Evolutionary conservation across 345 rosid genomes (phyloP), one percentile per base, ranked within the genome.

Genomic region (Lumnitzera racemosa): DNA sequence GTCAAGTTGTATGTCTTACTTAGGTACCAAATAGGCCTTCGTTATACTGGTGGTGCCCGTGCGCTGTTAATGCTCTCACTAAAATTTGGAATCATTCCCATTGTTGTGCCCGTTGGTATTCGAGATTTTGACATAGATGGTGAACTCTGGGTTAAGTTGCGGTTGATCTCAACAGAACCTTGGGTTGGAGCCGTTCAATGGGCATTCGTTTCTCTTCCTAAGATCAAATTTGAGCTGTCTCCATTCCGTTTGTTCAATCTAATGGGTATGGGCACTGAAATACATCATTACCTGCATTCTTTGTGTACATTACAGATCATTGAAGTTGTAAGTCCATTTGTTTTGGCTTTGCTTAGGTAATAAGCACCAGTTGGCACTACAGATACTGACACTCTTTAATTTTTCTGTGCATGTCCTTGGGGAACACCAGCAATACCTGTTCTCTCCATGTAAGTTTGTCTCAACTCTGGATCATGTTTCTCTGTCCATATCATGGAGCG

Each of bases 171-270:
- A 0, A 75, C 89, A 8, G 92, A 71, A 46, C 99, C 99, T 65
- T 94, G 95, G 83, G 90, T 94, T 54, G 99, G 96, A 76, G 95
- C 96, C 59, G 99, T 72, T 71, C 74, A 83, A 46, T 90, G 96
- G 97, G 96, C 99, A 56, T 94, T 94, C 70, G 99, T 94, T 57
- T 88, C 97, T 47, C 92, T 90, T 77, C 99, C 99, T 36, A 90
- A 79, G 75, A 88, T 94, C 81, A 94, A 88, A 67, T 94, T 94
- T 72, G 96, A 86, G 66, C 63, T 94, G 61, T 91, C 99, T 46
- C 97, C 96, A 16, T 94, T 94, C 73, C 86, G 96, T 57, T 69
- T 94, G 72, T 90, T 90, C 84, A 94, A 94, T 75, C 56, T 94
- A 62, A 94, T 94, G 99, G 89, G 99, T 94, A 86, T 56, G 88